Evolutionary conservation across 768 basidiomycete species (phyloP), one percentile per base, ranked within the genome.

Genomic region (Auricularia heimuer): DNA sequence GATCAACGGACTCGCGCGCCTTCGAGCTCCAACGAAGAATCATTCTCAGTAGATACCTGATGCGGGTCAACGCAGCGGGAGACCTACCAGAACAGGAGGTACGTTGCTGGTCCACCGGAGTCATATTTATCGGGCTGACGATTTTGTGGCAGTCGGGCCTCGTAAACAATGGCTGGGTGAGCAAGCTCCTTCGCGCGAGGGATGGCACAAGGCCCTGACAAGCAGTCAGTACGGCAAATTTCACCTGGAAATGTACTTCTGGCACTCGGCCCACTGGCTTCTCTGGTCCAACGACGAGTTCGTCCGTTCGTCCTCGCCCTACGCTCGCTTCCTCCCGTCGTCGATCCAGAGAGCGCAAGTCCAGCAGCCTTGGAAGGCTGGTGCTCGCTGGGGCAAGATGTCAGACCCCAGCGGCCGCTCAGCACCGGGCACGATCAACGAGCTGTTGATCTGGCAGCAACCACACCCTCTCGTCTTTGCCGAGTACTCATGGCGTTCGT

Each of bases 351-450:
- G 83, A 1, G 80, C 85, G 1, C 81, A 82, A 67, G 73, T 78
- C 2, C 83, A 84, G 71, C 78, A 86, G 70, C 79, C 80, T 64
- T 85, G 78, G 76, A 64, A 75, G 11, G 69, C 76, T 7, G 85
- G 85, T n/a, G 85, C 84, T 21, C 79, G 85, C 34, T 85, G 83
- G 83, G 80, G 82, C 7, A 86, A 86, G 71, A 85, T 84, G 84
- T 84, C 82, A 8, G 83, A 85, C 67, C 85, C 85, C 0, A 76
- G 78, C 0, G 84, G 84, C 7, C 80, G 84, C 18, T 82, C 81
- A 12, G 76, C 83, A 0, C 85, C 85, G 0, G 84, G 84, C 1
- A 77, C 84, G 65, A 84, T 85, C 69, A 86, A 86, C 75, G 82
- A 84, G 68, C 77, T 85, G 16, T 77, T 86, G 42, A 82, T 86